Conservation (phyloP, 257 asterid genomes). For the Jaltomata sinuosa region DNA sequence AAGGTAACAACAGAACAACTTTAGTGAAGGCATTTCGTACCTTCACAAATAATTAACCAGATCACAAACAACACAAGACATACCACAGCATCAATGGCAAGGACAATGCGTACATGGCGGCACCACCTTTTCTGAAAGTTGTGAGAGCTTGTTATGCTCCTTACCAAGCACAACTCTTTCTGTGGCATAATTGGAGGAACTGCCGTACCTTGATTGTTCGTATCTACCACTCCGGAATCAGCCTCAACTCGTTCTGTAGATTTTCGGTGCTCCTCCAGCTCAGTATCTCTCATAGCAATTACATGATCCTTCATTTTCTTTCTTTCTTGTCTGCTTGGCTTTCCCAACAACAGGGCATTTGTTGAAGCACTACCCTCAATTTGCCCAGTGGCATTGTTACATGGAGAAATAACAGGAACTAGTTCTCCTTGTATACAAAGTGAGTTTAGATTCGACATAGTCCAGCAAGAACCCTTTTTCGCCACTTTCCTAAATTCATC, state of each 20-base stretch:
- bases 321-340: slow-evolving; percentile 41
- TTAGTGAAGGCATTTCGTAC: slow-evolving; percentile 51
- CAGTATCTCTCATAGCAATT: slow-evolving; percentile 31
- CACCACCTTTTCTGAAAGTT: slow-evolving; percentile 48
- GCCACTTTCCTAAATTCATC: slow-evolving; percentile 42
- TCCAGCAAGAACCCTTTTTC: slow-evolving; percentile 24
- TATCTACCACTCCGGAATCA: slow-evolving; percentile 20
- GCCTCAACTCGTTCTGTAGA: slow-evolving; percentile 21
- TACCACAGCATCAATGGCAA: slow-evolving; percentile 54
- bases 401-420: slow-evolving; percentile 35
- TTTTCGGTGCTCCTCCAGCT: slow-evolving; percentile 39
- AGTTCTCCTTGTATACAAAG: slow-evolving; percentile 41
- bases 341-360: slow-evolving; percentile 60
- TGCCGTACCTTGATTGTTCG: slow-evolving; percentile 15
- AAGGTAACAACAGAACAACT: background rate
- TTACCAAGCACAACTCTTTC: slow-evolving; percentile 28
- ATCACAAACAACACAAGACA: slow-evolving; percentile 44
- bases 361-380: slow-evolving; percentile 30
- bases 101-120: slow-evolving; percentile 46
- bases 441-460: slow-evolving; percentile 21
- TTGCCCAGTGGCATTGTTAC: slow-evolving; percentile 13
- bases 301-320: slow-evolving; percentile 42
- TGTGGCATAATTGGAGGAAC: slow-evolving; percentile 21
- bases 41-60: slow-evolving; percentile 67
- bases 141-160: slow-evolving; percentile 24